Evolutionary conservation across 2,329 filamentous ascomycete genomes (phyloP).

Genomic region (Fusarium gaditjirri): DNA sequence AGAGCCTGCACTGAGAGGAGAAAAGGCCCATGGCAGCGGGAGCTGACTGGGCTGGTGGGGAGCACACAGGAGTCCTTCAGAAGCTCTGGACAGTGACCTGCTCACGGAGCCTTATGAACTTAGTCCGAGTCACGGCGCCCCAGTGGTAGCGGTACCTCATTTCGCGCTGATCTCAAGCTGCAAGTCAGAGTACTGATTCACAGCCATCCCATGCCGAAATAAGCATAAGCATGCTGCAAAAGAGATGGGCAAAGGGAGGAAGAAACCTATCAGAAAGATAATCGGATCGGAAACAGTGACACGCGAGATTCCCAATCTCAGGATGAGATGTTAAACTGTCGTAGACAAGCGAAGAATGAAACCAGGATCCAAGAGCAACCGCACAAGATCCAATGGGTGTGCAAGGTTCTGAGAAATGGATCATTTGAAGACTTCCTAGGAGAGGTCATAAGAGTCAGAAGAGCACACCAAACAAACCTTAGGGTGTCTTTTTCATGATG

Average conservation of each 20-base stretch:
- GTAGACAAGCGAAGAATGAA: conserved; percentile 35
- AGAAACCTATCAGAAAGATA: conserved; percentile 10
- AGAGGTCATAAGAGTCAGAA: conserved; percentile 42
- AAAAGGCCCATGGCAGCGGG: background rate
- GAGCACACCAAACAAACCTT: conserved; percentile 34
- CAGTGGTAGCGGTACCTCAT: conserved; percentile 8
- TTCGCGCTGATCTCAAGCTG: background rate
- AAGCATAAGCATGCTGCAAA: conserved; percentile 19
- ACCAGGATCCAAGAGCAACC: conserved; percentile 19
- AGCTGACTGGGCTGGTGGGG: conserved; percentile 3
- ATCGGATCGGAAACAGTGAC: conserved; percentile 5
- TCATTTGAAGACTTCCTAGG: conserved; percentile 8
- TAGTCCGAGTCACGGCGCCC: conserved; percentile 21
- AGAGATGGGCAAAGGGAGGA: conserved; percentile 23
- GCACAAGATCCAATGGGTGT: conserved; percentile 21
- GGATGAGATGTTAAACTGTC: conserved; percentile 8
- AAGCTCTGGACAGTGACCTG: conserved; percentile 1
- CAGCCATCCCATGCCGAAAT: background rate
- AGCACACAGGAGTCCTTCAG: conserved; percentile 1
- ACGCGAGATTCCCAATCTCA: conserved; percentile 34
- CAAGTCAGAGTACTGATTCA: conserved; percentile 9
- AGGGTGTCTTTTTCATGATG: conserved; percentile 29
- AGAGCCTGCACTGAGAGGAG: background rate
- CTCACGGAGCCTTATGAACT: conserved; percentile 32
- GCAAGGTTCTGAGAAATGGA: conserved; percentile 30